Base-by-base conservation (phyloP, 768 basidiomycete genomes). In the Suillus discolor region DNA sequence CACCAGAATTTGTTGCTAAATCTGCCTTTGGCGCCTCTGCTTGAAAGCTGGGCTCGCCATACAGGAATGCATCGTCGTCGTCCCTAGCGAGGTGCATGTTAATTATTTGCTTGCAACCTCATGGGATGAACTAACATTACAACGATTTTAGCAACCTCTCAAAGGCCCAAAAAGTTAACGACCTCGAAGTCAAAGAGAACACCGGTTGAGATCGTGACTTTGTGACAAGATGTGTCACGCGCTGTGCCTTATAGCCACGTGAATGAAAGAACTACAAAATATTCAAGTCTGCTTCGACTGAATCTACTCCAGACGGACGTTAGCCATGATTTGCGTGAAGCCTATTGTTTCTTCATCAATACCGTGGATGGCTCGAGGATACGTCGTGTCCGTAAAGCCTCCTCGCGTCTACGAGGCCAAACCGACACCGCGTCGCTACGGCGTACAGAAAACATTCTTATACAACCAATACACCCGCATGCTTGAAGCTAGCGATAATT, bases 61-160 rank as follows among this genome's bases (percentile, higher is more conserved):
- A 93, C 68, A 92, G 78, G 74, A 90, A 92, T 31, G 91, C 90
- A 76, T 93, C 91, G 72, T 93, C 91, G 79, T 92, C 91, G 74
- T 92, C 90, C 86, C 87, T 88, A 69, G 61, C 65, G 62, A 67
- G 61, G 54, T 41, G 63, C 65, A 54, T 42, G 77, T 78, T 63
- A 78, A 74, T 75, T 63, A 70, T 64, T 44, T 63, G 16, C 38
- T 64, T 64, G 18, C 61, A 41, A 15, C 38, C 41, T 63, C 34
- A 44, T 60, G 42, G 53, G 57, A 62, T 63, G 57, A 39, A 63
- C 62, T 60, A 63, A 76, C 75, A 76, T 76, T 66, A 65, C 61
- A 69, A 60, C 59, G 59, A 41, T 31, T 60, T 41, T 59, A 18
- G 57, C 57, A 59, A 55, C 54, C 54, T 36, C 34, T 36, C 54